Base-by-base conservation (phyloP, 2,329 filamentous ascomycete species). In the Colletotrichum orbiculare region DNA sequence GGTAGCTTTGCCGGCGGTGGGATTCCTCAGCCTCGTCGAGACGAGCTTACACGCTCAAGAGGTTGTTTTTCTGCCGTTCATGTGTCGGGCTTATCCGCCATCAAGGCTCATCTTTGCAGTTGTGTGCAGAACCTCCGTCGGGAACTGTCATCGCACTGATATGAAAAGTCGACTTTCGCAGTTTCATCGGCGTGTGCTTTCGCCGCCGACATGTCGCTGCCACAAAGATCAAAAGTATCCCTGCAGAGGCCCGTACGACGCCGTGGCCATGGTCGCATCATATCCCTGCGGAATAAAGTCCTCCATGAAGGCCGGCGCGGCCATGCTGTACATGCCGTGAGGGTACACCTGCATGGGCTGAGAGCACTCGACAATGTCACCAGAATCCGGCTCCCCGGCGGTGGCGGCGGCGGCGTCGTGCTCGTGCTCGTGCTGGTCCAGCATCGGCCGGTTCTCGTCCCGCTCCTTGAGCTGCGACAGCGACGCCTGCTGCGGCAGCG, bases 261-360 rank as follows among this genome's bases (percentile, higher is more conserved):
- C 48, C 8, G 53, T 12, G 33, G 15, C 38, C 6, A 34, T 25
- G 4, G 47, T 41, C 10, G 52, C 9, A 4, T 48, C 58, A 15
- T 57, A 66, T 2, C 37, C 17, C 2, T 43, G 53, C 3, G 52
- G 58, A 6, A 62, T 53, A 6, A 47, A 66, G 1, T 66, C 63
- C 35, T 48, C 52, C 63, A 63, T 45, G 8, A 66, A 66, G 3
- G 1, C 62, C 1, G 57, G 37, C 10, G 52, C 35, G 2, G 42
- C 35, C 63, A 63, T 63, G 33, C 47, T 57, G 42, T 66, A 63
- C 33, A 54, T 25, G 25, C 35, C 48, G 1, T 5, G 39, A 25
- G 58, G 42, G 25, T 62, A 63, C 4, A 63, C 47, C 12, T 63
- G 63, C 53, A 66, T 53, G 15, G 46, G 10, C 33, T 66, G 63